Evolutionary conservation across 495 filamentous ascomycete species (phyloP).

Genomic region (Tetracladium marchalianum): DNA sequence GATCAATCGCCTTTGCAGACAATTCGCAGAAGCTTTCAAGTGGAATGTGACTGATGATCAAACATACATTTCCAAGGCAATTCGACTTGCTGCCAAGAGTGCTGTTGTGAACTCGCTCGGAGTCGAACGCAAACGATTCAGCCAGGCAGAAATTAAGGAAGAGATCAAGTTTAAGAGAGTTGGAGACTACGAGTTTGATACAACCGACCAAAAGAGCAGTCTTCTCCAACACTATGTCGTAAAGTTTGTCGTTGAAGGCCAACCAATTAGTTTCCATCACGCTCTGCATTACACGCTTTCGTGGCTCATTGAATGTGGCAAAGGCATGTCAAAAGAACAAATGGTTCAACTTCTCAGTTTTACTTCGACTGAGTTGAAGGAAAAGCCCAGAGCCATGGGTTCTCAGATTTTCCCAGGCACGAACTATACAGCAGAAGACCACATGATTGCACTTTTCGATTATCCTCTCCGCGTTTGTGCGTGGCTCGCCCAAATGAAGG

Average conservation of each 20-base stretch:
- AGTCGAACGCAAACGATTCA: slow-evolving; percentile 76
- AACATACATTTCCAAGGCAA: slow-evolving; percentile 56
- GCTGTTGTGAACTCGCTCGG: slow-evolving; percentile 81
- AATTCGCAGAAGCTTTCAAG: slow-evolving; percentile 78
- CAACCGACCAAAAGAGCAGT: slow-evolving; percentile 28
- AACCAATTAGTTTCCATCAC: slow-evolving; percentile 96
- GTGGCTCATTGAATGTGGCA: slow-evolving; percentile 88
- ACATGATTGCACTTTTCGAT: slow-evolving; percentile 82
- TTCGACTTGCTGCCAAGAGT: slow-evolving; percentile 64
- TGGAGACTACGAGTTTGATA: slow-evolving; percentile 70
- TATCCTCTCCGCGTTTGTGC: slow-evolving; percentile 87
- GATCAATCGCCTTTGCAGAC: slow-evolving; percentile 82
- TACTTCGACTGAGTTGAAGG: slow-evolving; percentile 45
- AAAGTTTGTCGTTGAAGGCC: slow-evolving; percentile 75
- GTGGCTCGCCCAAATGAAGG: slow-evolving; percentile 97
- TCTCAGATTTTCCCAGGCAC: slow-evolving; percentile 38
- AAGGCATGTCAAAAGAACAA: slow-evolving; percentile 55
- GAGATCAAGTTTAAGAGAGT: slow-evolving; percentile 71
- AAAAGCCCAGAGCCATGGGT: slow-evolving; percentile 45
- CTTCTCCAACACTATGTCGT: slow-evolving; percentile 52
- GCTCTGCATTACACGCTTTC: slow-evolving; percentile 94
- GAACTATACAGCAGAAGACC: slow-evolving; percentile 55
- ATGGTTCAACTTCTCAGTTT: slow-evolving; percentile 58
- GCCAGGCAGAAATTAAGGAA: slow-evolving; percentile 79
- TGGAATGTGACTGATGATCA: slow-evolving; percentile 50